These are phyloP conservation scores for Plectosphaerella cucumerina DNA, from an alignment of 2,329 filamentous ascomycete species.

Conservation along the genomic window DNA sequence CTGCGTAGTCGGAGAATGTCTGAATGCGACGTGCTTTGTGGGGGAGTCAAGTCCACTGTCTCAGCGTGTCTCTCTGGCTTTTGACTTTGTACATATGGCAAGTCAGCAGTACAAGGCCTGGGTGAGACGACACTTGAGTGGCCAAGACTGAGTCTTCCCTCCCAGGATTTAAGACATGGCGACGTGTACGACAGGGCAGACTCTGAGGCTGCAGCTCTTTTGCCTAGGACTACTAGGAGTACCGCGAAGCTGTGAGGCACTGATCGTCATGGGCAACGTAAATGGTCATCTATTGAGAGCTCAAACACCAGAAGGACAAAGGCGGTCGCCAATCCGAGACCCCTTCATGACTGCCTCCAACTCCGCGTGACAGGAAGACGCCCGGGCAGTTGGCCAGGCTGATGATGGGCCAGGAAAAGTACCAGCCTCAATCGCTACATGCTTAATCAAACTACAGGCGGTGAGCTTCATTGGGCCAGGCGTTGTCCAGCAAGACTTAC, in stretches of 20 bases:
- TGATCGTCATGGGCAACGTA: neutral
- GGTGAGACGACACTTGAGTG: no score
- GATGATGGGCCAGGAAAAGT: neutral
- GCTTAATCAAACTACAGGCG: slow-evolving; percentile 11
- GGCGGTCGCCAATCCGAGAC: neutral
- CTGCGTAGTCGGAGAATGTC: no score
- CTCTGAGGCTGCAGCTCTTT: no score
- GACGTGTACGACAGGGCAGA: no score
- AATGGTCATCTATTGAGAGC: slow-evolving; percentile 1
- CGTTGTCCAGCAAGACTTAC: slow-evolving; percentile 41
- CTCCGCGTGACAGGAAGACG: neutral
- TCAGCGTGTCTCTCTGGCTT: no score
- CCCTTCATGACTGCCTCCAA: neutral
- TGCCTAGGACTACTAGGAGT: no score
- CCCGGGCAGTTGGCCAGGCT: neutral
- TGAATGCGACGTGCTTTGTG: no score
- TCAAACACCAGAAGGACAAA: neutral
- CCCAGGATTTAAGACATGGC: no score
- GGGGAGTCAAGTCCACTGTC: no score
- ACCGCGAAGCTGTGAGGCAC: neutral
- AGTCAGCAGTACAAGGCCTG: no score
- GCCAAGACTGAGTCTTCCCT: no score
- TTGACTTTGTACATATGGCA: no score
- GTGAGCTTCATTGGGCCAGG: slow-evolving; percentile 1
- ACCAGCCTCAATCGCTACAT: neutral